Base-by-base conservation (phyloP, 345 rosid genomes). In the Gossypium mustelinum region DNA sequence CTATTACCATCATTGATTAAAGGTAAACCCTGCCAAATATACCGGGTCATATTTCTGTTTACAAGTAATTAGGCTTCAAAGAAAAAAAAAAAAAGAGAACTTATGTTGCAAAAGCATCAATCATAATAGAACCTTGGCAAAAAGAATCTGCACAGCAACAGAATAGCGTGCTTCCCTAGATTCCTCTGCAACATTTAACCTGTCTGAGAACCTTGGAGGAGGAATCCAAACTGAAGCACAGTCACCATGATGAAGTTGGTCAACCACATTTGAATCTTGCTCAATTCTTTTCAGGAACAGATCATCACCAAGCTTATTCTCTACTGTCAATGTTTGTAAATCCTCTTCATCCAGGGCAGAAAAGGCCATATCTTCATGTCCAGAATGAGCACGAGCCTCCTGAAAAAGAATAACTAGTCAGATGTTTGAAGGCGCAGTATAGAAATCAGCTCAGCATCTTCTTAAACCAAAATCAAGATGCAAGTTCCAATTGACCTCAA, bases 301-400 rank as follows among this genome's bases (percentile, higher is more conserved):
- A 82, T 91, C 96, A 84, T 84, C 81, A 17, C 99, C 99, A 61
- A 95, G 98, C 80, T 87, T 86, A 87, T 95, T 95, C 81, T 90
- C 99, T 70, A 95, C 86, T 43, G 84, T 81, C 64, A 91, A 80
- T 57, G 96, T 91, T 83, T 89, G 97, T 77, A 88, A 90, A 81
- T 95, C 99, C 81, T 91, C 99, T 82, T 93, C 99, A 76, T 95
- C 98, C 81, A 95, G 82, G 29, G 99, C 99, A 76, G 97, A 95
- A 78, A 87, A 84, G 60, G 86, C 79, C 67, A 83, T 82, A 82
- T 85, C 90, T 74, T 87, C 94, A 20, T 81, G 78, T 75, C 73
- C 85, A 77, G 47, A 76, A 79, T 79, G 82, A 79, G 79, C 57
- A 69, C 79, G 81, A 77, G 87, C 84, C 44, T 86, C 89, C 99